phyloP scores from a whole-genome alignment of 257 asterid genomes.

The Plantago elongata region DNA sequence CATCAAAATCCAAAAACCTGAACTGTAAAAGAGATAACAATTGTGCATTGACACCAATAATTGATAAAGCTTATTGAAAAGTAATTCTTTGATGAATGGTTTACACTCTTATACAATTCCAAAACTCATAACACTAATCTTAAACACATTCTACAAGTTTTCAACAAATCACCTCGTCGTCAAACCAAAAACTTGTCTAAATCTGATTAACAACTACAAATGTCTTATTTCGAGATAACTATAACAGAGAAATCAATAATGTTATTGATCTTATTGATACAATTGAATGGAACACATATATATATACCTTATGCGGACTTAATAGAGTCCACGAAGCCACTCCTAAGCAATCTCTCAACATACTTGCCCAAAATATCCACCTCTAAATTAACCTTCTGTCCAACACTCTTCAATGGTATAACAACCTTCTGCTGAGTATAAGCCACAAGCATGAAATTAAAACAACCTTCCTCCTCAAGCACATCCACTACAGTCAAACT shows the following conservation, averaged over 20 bases:
- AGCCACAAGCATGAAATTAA: constrained; percentile 71
- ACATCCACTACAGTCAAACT: constrained; percentile 89
- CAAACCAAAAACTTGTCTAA: too few relatives aligned
- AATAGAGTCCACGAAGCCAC: constrained; percentile 48
- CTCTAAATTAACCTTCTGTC: constrained; percentile 86
- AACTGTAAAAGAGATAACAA: neutral
- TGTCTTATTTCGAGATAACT: too few relatives aligned
- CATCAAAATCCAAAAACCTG: too few relatives aligned
- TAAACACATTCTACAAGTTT: too few relatives aligned
- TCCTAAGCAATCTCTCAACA: constrained; percentile 71
- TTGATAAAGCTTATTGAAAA: neutral
- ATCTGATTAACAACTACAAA: too few relatives aligned
- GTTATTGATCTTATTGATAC: too few relatives aligned
- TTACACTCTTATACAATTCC: too few relatives aligned
- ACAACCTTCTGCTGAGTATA: constrained; percentile 75
- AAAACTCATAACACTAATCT: too few relatives aligned
- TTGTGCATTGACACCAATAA: neutral
- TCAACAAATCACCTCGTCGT: too few relatives aligned
- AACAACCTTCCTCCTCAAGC: constrained; percentile 62
- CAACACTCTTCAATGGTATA: constrained; percentile 67
- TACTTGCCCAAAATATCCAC: constrained; percentile 89
- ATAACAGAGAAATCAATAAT: too few relatives aligned
- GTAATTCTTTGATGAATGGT: too few relatives aligned
- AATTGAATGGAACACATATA: too few relatives aligned
- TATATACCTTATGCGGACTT: constrained; percentile 28